Evolutionary conservation across 371 early-diverging fungal genomes (phyloP), one percentile per base, ranked within the genome.

Genomic region (Cokeromyces recurvatus): DNA sequence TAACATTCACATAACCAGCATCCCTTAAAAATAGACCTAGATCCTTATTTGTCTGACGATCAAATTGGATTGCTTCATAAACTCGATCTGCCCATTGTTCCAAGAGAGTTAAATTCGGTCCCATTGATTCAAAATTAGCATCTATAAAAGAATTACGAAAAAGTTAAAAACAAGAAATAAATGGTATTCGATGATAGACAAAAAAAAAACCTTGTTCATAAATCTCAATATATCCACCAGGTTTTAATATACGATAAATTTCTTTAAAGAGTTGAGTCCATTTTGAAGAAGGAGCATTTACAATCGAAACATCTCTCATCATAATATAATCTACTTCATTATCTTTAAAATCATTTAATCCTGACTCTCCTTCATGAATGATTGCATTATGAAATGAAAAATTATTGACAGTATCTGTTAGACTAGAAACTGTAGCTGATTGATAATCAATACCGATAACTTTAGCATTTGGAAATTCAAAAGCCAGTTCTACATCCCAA

Each of bases 401-500:
- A 19, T 71, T 71, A 4, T 47, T 38, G 19, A 52, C 43, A 1
- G 43, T 37, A 3, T 46, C 22, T 2, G 46, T 44, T 1, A 53
- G 25, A 15, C 36, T 54, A 2, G 57, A 32, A 0, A 64, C 40
- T 0, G 56, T 50, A 10, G 48, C 46, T 0, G 57, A 24, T 20
- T 52, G 42, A 10, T 53, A 56, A 36, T 64, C 71, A 2, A 64
- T 62, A 7, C 67, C 71, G 15, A 64, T 23, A 14, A 71, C 46
- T 4, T 55, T 46, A 20, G 57, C 53, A 14, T 53, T 22, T 6
- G 71, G 71, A 42, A 62, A 71, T 16, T 62, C 52, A 8, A 57
- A 49, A 14, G 71, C 67, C 55, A 66, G 42, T 43, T 71, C 71
- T 38, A 64, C 46, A 20, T 48, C 52, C 71, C 71, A 71, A 9